These are phyloP conservation scores for Triticum turgidum DNA, from an alignment of 176 grass and related monocot genomes.

Conservation along the genomic window DNA sequence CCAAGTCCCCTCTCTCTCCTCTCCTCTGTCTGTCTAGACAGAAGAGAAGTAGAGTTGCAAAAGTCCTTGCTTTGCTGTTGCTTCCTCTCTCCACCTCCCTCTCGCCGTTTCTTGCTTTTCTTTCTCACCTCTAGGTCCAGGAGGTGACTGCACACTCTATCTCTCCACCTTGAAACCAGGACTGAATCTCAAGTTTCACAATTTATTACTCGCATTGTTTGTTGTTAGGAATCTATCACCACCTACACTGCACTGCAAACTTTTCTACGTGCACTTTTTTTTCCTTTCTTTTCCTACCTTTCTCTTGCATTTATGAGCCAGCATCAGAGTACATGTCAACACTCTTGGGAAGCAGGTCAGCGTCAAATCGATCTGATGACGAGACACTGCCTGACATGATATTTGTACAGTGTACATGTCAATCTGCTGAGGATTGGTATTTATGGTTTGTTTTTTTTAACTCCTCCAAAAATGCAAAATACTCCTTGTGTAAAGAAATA, in stretches of 20 bases:
- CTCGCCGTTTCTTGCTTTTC: neutral
- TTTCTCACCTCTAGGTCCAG: neutral
- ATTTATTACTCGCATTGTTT: slow-evolving; percentile 1
- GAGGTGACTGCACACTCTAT: neutral
- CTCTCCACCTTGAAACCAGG: neutral
- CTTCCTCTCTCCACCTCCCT: neutral
- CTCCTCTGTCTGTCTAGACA: neutral
- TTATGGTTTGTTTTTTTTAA: too few relatives aligned
- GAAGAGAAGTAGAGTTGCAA: neutral
- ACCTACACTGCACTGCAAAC: neutral
- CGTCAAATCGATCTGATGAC: neutral
- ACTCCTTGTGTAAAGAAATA: too few relatives aligned
- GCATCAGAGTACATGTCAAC: neutral
- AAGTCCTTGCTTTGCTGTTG: slow-evolving; percentile 9
- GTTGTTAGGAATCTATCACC: slow-evolving; percentile 20
- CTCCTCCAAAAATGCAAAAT: too few relatives aligned
- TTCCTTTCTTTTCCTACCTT: neutral
- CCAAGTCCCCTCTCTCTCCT: neutral
- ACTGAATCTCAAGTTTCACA: neutral
- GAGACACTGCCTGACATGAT: neutral
- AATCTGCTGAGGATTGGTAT: neutral
- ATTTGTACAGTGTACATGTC: neutral
- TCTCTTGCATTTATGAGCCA: neutral
- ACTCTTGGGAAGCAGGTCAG: neutral
- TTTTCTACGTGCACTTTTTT: neutral